phyloP scores from a whole-genome alignment of 2,329 filamentous ascomycete genomes.

The Aschersonia sp. region DNA sequence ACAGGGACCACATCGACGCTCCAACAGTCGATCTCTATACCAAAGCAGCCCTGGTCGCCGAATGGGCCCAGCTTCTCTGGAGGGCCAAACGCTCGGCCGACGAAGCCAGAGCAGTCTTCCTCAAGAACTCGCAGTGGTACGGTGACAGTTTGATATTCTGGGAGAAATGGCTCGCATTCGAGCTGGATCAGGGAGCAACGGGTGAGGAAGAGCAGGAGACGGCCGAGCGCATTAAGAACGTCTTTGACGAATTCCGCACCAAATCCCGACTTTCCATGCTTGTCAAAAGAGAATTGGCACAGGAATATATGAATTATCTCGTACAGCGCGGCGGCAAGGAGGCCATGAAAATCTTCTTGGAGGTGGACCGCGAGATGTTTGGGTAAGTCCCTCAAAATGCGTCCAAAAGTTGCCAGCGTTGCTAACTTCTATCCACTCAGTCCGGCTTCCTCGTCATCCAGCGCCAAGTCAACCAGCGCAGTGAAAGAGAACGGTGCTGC shows the following conservation, averaged over 20 bases:
- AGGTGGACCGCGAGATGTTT: constrained; percentile 73
- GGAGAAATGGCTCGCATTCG: constrained; percentile 78
- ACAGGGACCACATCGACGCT: constrained; percentile 67
- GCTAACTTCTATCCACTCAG: constrained; percentile 5
- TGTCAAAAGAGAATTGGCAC: constrained; percentile 60
- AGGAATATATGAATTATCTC: constrained; percentile 70
- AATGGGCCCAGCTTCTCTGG: constrained; percentile 80
- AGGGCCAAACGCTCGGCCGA: constrained; percentile 69
- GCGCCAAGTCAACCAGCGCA: constrained; percentile 4
- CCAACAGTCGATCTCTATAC: constrained; percentile 59
- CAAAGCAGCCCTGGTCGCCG: constrained; percentile 74
- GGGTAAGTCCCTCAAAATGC: constrained; percentile 38
- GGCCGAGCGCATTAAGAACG: constrained; percentile 61
- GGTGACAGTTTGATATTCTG: constrained; percentile 79
- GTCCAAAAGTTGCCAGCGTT: too few relatives aligned
- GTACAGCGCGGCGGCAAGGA: constrained; percentile 70
- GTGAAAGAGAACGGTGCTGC: constrained; percentile 31
- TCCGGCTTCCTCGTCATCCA: constrained; percentile 9
- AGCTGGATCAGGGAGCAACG: constrained; percentile 66
- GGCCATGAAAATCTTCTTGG: constrained; percentile 73
- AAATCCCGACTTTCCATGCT: constrained; percentile 56
- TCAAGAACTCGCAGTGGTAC: constrained; percentile 72
- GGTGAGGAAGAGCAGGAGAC: constrained; percentile 49
- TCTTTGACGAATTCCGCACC: constrained; percentile 59
- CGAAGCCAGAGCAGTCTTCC: constrained; percentile 72